Evolutionary conservation across 2,329 filamentous ascomycete genomes (phyloP).

Genomic region (Didymella arachidicola): DNA sequence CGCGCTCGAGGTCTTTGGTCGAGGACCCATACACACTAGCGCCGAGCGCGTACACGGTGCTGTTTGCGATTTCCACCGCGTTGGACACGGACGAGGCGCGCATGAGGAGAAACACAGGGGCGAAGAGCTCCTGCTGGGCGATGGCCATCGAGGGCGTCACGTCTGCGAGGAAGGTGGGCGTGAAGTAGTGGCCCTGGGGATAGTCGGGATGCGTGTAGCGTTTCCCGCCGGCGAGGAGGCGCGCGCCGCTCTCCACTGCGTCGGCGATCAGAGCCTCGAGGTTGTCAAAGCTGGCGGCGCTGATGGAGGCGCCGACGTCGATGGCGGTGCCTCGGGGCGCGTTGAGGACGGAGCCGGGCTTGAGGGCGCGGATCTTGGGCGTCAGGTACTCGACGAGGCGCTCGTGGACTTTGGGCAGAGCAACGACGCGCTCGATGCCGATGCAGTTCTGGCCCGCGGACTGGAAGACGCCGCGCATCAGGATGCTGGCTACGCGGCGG

Average conservation of each 20-base stretch:
- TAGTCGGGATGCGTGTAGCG: constrained; percentile 75
- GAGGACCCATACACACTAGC: constrained; percentile 81
- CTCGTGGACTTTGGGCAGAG: constrained; percentile 77
- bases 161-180: constrained; percentile 87
- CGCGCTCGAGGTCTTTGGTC: constrained; percentile 66
- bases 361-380: constrained; percentile 75
- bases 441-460: constrained; percentile 97
- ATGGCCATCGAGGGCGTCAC: constrained; percentile 87
- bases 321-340: constrained; percentile 56
- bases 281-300: constrained; percentile 74
- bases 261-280: constrained; percentile 80
- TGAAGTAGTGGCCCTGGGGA: constrained; percentile 87
- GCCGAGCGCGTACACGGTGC: constrained; percentile 84
- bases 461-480: constrained; percentile 94
- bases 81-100: constrained; percentile 70
- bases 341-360: constrained; percentile 74
- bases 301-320: constrained; percentile 92
- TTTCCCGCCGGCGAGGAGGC: constrained; percentile 80
- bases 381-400: constrained; percentile 73
- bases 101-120: constrained; percentile 87
- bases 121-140: constrained; percentile 91
- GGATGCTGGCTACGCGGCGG: constrained; percentile 76
- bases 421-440: constrained; percentile 92
- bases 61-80: constrained; percentile 82
- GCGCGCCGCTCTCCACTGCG: constrained; percentile 80